Evolutionary conservation across 805 yeast species (phyloP), one percentile per base, ranked within the genome.

Genomic region (Candida insectalens): DNA sequence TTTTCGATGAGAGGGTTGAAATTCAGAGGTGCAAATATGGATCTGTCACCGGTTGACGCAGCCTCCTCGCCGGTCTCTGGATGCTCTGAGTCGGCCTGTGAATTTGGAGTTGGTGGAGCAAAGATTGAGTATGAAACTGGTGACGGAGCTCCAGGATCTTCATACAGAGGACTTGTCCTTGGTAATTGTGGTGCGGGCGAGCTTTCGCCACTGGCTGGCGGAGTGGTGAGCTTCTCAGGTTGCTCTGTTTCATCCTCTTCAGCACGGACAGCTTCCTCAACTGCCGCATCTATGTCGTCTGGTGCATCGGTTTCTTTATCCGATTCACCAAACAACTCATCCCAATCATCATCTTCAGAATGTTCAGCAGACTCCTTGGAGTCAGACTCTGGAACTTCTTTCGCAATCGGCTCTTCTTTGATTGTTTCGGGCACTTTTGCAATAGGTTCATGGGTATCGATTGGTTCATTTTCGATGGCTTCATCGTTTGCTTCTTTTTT

Each of bases 101-200:
- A 29, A 4, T 38, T 38, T 15, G 58, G 37, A 42, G 67, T 50
- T 6, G 45, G 37, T 3, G 53, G 41, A 7, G 58, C 59, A 49
- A 67, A 54, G 0, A 67, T 58, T 2, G 75, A 74, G 5, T 74
- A 69, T 0, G 71, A 66, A 14, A 71, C 56, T 0, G 94, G 89
- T 3, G 76, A 59, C 3, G 94, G 94, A 0, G 94, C 94, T 29
- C 94, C 94, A 0, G 94, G 94, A 50, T 83, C 94, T 31, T 65
- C 71, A 44, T 81, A 81, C 17, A 70, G 55, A 1, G 77, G 77
- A 2, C 75, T 67, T 3, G 63, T 53, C 28, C 74, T 71, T 46
- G 39, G 70, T 45, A 34, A 53, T 44, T 43, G 31, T 7, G 18
- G 18, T 3, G 18, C 19, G 5, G 30, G 35, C 12, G 34, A 16